Conservation (phyloP, 768 basidiomycete species). For the Antrodiella citrinella region DNA sequence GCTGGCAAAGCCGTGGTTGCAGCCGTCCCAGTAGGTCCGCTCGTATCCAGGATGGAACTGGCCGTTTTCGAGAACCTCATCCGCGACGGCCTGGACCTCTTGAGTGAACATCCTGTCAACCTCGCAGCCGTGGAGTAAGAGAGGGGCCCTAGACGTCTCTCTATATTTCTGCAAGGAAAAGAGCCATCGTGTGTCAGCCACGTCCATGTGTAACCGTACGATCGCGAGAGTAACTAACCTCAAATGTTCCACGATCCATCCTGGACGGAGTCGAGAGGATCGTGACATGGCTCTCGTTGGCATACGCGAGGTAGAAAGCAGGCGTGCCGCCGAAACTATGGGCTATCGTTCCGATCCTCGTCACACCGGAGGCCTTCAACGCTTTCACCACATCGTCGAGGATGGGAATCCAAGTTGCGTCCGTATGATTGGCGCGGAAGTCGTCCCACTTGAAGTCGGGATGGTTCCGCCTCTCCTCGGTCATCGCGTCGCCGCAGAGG, state of each 20-base stretch:
- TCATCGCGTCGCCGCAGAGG: no score
- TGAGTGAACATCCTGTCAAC: conserved; percentile 25
- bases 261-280: conserved; percentile 41
- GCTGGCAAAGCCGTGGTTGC: conserved; percentile 28
- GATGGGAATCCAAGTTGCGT: conserved; percentile 23
- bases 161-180: conserved; percentile 23
- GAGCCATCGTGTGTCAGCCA: neutral
- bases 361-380: conserved; percentile 31
- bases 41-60: conserved; percentile 31
- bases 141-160: conserved; percentile 27
- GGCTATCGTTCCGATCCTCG: conserved; percentile 30
- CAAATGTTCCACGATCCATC: conserved; percentile 30
- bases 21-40: conserved; percentile 23
- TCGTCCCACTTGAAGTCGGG: conserved; percentile 26
- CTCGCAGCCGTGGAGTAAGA: conserved; percentile 36
- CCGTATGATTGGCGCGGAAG: conserved; percentile 20
- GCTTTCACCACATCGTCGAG: conserved; percentile 30
- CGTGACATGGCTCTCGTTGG: conserved; percentile 29
- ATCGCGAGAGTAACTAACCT: conserved; percentile 17
- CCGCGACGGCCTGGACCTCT: conserved; percentile 25
- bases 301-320: conserved; percentile 36
- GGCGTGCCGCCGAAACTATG: conserved; percentile 39
- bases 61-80: conserved; percentile 30
- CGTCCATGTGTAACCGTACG: neutral
- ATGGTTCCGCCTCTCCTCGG: conserved; percentile 4